phyloP scores from a whole-genome alignment of 768 basidiomycete genomes.

The Hygrophoropsis aurantiaca region DNA sequence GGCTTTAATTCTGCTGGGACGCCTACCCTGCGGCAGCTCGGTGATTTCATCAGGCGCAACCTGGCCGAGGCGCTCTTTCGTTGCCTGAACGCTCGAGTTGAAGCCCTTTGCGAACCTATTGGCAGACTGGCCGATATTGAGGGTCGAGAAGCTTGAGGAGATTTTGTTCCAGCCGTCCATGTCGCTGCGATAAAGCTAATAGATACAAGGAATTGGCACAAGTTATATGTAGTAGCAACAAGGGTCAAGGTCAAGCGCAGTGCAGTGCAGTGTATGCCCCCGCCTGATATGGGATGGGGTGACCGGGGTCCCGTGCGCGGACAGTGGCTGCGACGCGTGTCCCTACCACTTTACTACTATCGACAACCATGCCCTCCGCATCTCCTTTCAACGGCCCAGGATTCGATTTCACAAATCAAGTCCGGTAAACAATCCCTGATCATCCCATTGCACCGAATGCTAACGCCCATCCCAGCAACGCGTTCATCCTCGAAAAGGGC shows the following conservation, averaged over 20 bases:
- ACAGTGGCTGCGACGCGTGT: constrained; percentile 27
- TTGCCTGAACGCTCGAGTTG: constrained; percentile 81
- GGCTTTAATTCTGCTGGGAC: neutral
- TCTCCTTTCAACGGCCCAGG: constrained; percentile 54
- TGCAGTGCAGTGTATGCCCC: constrained; percentile 13
- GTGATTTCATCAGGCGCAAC: constrained; percentile 92
- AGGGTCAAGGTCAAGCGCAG: constrained; percentile 4
- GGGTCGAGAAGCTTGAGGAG: constrained; percentile 54
- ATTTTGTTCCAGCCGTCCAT: constrained; percentile 69
- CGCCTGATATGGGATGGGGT: constrained; percentile 12
- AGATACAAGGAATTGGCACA: constrained; percentile 1
- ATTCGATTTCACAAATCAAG: constrained; percentile 77
- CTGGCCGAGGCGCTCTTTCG: constrained; percentile 86
- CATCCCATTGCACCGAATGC: neutral
- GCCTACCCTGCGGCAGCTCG: constrained; percentile 83
- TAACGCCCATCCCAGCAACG: constrained; percentile 49
- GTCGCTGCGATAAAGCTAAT: constrained; percentile 4
- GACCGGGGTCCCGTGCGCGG: constrained; percentile 14
- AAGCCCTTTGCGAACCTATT: constrained; percentile 78
- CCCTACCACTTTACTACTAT: constrained; percentile 4
- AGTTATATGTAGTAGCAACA: neutral
- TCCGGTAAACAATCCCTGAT: constrained; percentile 46
- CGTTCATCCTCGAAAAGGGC: constrained; percentile 69
- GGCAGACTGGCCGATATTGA: constrained; percentile 77
- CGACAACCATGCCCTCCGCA: constrained; percentile 41